phyloP scores from a whole-genome alignment of 2,329 filamentous ascomycete species.

The Chrysoporthe austroafricana region DNA sequence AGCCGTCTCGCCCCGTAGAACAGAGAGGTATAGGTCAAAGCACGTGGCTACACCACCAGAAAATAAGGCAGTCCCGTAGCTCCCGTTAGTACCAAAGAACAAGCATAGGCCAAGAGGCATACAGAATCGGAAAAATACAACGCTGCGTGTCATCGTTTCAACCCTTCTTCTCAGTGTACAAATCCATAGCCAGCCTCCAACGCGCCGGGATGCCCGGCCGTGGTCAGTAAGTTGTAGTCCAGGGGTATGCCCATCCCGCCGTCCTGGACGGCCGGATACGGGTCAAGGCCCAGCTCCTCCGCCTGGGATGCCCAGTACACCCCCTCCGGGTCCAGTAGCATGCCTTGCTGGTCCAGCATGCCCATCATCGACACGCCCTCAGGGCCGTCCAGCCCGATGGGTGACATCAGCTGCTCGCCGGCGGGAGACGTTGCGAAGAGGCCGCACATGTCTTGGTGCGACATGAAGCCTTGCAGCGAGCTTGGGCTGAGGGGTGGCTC shows the following conservation, averaged over 20 bases:
- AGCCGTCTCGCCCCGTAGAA: neutral
- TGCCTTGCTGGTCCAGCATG: conserved; percentile 55
- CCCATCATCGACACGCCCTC: conserved; percentile 56
- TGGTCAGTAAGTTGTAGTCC: conserved; percentile 44
- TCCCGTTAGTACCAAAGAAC: conserved; percentile 13
- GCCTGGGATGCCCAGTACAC: conserved; percentile 56
- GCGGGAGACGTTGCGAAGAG: conserved; percentile 22
- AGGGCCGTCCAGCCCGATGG: conserved; percentile 54
- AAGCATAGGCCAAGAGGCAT: neutral
- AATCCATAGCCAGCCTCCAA: conserved; percentile 48
- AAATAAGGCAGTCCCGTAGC: conserved; percentile 1
- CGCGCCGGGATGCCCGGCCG: conserved; percentile 34
- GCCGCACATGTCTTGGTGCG: conserved; percentile 17
- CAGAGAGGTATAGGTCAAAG: conserved; percentile 13
- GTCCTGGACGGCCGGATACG: conserved; percentile 38
- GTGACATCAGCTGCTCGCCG: conserved; percentile 49
- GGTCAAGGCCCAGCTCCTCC: conserved; percentile 37
- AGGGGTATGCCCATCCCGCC: conserved; percentile 40
- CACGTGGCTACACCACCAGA: conserved; percentile 4
- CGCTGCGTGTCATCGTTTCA: conserved; percentile 9
- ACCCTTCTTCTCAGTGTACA: conserved; percentile 42
- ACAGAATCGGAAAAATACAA: neutral
- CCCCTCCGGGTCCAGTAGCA: conserved; percentile 59
- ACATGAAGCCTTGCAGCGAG: conserved; percentile 25
- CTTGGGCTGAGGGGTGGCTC: conserved; percentile 19